Base-by-base conservation (phyloP, 495 filamentous ascomycete genomes). In the Filosporella fistucella region DNA sequence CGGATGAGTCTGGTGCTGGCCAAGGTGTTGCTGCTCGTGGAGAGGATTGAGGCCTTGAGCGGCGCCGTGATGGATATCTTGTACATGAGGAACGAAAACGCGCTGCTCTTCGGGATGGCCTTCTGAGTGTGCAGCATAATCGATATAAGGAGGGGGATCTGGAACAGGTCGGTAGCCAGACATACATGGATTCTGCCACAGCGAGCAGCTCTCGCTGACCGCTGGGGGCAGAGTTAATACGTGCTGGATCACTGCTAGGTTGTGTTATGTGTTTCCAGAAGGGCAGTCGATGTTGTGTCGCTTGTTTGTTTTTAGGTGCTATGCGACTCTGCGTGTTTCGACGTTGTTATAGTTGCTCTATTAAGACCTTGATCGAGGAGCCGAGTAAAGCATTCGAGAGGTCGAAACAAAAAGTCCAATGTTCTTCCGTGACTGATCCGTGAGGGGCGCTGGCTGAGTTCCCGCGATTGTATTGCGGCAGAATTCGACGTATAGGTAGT, bases 181-280 rank as follows among this genome's bases (percentile, higher is more conserved):
- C 76, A 78, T 68, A 70, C 81, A 84, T 84, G 78, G 74, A 75
- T 77, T 75, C 80, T 77, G 77, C 81, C 81, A 82, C 77, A 84
- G 77, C 78, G 74, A 70, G 66, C 72, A 76, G 78, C 78, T 77
- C 76, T 77, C 75, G 78, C 78, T 80, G 78, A 71, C 74, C 71
- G 74, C 76, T 71, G 71, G 69, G 45, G 55, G 59, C 50, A 59
- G 45, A 47, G 28, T 30, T 42, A 52, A 25, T 52, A 59, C 42
- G 45, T 54, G 48, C 45, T 59, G 52, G 42, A 52, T 51, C 45
- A 55, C 49, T 49, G 52, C 56, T 55, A 42, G 36, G 43, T 38
- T 39, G 51, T 35, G 45, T 49, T 55, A 49, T 55, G n/a, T n/a
- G 56, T 52, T 55, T 55, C 48, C 29, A 53, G 49, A 52, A 47